A percentile compares a stretch with the other conserved stretches of the same genome.
Conservation (phyloP, 306 rosid species). For the Vachellia pachyceras region DNA sequence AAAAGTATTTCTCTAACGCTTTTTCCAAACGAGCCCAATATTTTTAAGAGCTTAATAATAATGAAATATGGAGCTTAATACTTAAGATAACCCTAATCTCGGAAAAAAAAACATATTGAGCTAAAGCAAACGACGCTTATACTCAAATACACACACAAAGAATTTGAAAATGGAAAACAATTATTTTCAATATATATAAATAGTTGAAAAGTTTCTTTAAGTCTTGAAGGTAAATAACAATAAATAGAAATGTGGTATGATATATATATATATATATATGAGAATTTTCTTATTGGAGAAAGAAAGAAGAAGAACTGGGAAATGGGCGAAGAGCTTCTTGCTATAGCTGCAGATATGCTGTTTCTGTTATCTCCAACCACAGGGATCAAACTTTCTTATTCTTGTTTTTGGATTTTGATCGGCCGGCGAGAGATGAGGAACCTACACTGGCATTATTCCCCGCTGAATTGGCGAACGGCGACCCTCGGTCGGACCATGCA, state of each 20-base stretch:
- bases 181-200: not conserved
- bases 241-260: conserved; percentile 32
- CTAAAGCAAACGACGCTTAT: too few species aligned
- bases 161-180: not conserved
- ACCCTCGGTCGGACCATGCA: conserved; percentile 78
- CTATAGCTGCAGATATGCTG: not conserved
- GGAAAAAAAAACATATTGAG: not conserved
- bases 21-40: too few species aligned
- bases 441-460: conserved; percentile 72
- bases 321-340: not conserved
- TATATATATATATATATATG: not conserved
- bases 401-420: conserved; percentile 39
- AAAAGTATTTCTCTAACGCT: too few species aligned
- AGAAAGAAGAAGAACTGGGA: not conserved
- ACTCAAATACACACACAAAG: too few species aligned
- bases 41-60: too few species aligned
- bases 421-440: conserved; percentile 46
- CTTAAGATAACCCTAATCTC: too few species aligned
- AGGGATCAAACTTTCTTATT: not conserved
- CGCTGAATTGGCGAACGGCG: conserved; percentile 64
- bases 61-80: too few species aligned
- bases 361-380: not conserved
- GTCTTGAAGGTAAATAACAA: not conserved
- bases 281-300: not conserved
- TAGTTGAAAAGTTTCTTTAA: not conserved